Evolutionary conservation across 2,329 filamentous ascomycete species (phyloP).

Genomic region (Epichloe uncinata): DNA sequence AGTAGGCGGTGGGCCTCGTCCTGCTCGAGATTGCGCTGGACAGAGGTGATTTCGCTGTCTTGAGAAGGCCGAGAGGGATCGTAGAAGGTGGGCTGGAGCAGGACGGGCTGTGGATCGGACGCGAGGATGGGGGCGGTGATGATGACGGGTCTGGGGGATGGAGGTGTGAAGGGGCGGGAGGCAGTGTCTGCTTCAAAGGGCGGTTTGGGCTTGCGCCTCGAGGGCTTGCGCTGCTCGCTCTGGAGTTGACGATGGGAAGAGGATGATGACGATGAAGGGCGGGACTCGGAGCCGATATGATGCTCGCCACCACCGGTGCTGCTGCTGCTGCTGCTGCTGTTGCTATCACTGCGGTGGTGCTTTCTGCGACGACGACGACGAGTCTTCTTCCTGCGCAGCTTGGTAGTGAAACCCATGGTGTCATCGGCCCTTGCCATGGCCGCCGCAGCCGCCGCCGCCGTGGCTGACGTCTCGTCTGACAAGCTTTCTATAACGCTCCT

Average conservation of each 20-base stretch:
- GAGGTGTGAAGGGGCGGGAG: slow-evolving; percentile 15
- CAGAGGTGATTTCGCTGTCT: slow-evolving; percentile 38
- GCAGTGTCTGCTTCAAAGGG: slow-evolving; percentile 14
- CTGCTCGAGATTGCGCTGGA: slow-evolving; percentile 44
- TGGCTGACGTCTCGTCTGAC: slow-evolving; percentile 14
- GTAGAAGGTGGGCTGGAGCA: slow-evolving; percentile 46
- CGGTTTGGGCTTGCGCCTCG: slow-evolving; percentile 12
- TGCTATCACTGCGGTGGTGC: slow-evolving; percentile 16
- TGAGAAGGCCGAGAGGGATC: slow-evolving; percentile 24
- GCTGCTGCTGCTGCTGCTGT: slow-evolving; percentile 12
- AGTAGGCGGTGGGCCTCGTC: slow-evolving; percentile 42
- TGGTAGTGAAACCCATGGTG: slow-evolving; percentile 30
- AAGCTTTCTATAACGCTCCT: slow-evolving; percentile 18
- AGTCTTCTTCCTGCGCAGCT: slow-evolving; percentile 31
- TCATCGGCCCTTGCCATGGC: slow-evolving; percentile 19
- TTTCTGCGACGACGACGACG: slow-evolving; percentile 26
- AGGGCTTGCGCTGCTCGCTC: slow-evolving; percentile 10
- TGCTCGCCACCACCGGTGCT: slow-evolving; percentile 13
- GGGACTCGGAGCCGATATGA: slow-evolving; percentile 10
- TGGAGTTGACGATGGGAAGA: slow-evolving; percentile 9
- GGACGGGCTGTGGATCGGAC: slow-evolving; percentile 34
- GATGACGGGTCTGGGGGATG: slow-evolving; percentile 26
- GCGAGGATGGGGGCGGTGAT: slow-evolving; percentile 39
- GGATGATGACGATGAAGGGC: slow-evolving; percentile 1
- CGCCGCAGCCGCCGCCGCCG: not conserved